Conservation (phyloP, 2,329 filamentous ascomycete genomes). For the Epicoccum sorghinum region DNA sequence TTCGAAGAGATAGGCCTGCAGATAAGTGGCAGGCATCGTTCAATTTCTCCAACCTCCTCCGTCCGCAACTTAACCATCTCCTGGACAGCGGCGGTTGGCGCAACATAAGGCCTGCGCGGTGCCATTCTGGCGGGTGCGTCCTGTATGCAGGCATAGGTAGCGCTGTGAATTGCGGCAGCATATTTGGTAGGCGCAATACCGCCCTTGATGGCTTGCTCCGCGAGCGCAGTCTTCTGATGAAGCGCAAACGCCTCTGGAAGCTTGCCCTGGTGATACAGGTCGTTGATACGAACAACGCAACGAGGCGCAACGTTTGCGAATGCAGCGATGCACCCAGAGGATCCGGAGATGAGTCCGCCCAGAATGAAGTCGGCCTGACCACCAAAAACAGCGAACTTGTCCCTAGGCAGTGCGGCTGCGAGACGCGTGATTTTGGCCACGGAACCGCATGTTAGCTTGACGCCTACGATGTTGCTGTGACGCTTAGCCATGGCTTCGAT, state of each 20-base stretch:
- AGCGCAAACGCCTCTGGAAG: conserved; percentile 62
- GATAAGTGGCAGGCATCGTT: conserved; percentile 21
- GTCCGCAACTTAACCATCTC: conserved; percentile 21
- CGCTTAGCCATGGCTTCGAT: conserved; percentile 60
- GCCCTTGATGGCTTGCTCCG: conserved; percentile 67
- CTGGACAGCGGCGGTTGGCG: conserved; percentile 17
- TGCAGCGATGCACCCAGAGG: conserved; percentile 61
- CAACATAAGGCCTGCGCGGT: conserved; percentile 26
- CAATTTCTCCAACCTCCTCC: conserved; percentile 28
- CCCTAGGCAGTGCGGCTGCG: conserved; percentile 55
- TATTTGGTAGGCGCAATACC: conserved; percentile 71
- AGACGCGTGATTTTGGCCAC: conserved; percentile 74
- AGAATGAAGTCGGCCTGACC: conserved; percentile 75
- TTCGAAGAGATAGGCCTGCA: conserved; percentile 10
- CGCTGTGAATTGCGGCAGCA: conserved; percentile 65
- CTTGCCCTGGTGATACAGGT: conserved; percentile 62
- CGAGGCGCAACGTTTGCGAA: conserved; percentile 63
- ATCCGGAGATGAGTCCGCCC: conserved; percentile 58
- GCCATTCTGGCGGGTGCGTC: conserved; percentile 21
- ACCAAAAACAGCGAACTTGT: conserved; percentile 69
- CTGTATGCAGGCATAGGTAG: conserved; percentile 60
- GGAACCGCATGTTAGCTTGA: conserved; percentile 72
- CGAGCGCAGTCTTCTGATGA: conserved; percentile 66
- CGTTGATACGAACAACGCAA: conserved; percentile 62
- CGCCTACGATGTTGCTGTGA: conserved; percentile 69